phyloP scores from a whole-genome alignment of 2,329 filamentous ascomycete species.

The Sarocladium kiliense region DNA sequence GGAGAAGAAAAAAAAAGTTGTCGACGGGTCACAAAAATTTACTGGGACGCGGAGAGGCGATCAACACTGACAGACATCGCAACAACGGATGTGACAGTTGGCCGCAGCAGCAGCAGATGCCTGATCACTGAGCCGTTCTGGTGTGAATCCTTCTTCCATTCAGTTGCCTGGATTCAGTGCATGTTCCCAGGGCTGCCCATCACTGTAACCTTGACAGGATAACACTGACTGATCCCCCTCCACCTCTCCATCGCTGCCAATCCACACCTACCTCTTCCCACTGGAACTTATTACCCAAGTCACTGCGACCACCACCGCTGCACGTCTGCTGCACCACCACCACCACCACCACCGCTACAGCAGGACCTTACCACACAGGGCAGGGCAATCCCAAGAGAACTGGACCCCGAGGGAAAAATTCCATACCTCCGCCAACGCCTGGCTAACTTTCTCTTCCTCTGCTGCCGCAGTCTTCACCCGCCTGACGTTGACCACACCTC shows the following conservation, averaged over 20 bases:
- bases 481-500: conserved; percentile 9
- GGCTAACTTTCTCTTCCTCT: conserved; percentile 5
- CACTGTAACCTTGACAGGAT: background rate
- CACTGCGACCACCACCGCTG: background rate
- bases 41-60: background rate
- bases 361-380: conserved; percentile 9
- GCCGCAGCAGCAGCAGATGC: background rate
- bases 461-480: conserved; percentile 1
- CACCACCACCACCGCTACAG: background rate
- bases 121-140: background rate
- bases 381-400: conserved; percentile 6
- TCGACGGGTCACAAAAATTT: background rate
- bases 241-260: too few species aligned
- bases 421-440: background rate
- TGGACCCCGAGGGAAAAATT: conserved; percentile 10
- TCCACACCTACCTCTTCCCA: too few species aligned
- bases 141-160: background rate
- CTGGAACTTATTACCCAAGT: too few species aligned
- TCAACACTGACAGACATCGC: background rate
- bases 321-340: background rate
- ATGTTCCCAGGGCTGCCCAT: background rate
- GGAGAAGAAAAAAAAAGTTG: conserved; percentile 2
- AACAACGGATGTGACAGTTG: background rate
- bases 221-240: background rate
- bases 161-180: background rate